Evolutionary conservation across 345 rosid species (phyloP).

Genomic region (Aegle marmelos): DNA sequence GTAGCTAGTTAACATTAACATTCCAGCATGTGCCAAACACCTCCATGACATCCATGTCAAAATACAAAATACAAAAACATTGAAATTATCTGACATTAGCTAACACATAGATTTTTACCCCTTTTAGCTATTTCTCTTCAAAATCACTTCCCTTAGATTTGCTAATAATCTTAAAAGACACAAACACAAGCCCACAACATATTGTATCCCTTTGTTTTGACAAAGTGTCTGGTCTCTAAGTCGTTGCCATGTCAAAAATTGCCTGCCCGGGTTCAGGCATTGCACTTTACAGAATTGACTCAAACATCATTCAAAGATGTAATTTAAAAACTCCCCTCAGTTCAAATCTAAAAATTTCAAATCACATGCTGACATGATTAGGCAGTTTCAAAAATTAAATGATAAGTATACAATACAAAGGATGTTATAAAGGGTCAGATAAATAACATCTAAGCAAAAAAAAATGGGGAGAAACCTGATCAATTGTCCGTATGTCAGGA

Average conservation of each 20-base stretch:
- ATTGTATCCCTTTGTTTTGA: not conserved
- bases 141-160: not conserved
- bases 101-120: not conserved
- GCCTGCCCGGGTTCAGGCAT: not conserved
- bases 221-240: not conserved
- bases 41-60: not conserved
- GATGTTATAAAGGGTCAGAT: not conserved
- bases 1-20: not conserved
- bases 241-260: not conserved
- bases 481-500: conserved; percentile 93
- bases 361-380: not conserved
- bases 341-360: not conserved
- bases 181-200: not conserved
- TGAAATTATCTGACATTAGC: not conserved
- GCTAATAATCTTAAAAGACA: not conserved
- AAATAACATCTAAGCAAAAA: not conserved
- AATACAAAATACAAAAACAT: not conserved
- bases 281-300: not conserved
- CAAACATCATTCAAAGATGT: not conserved
- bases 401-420: not conserved
- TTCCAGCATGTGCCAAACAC: not conserved
- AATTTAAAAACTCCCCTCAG: not conserved
- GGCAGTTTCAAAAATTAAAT: not conserved
- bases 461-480: conserved; percentile 58
- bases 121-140: not conserved